A percentile compares a stretch with the other conserved stretches of the same genome.
Evolutionary conservation across 495 filamentous ascomycete genomes (phyloP).

Genomic region (Podospora pseudoanserina): DNA sequence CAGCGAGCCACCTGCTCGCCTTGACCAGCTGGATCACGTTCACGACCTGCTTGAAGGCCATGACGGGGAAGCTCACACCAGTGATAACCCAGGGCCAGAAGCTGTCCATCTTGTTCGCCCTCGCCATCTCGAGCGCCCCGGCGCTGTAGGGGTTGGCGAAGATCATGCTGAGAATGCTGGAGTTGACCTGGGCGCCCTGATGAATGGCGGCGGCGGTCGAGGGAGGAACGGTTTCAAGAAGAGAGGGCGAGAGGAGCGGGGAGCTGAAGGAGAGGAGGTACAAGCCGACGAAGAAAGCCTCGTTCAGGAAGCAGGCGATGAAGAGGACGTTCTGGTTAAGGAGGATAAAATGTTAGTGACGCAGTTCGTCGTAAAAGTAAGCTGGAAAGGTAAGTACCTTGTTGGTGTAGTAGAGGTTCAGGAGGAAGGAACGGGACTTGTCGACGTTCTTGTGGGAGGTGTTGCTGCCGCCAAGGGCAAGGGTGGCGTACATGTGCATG

Average conservation of each 20-base stretch:
- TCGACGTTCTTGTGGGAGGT: slow-evolving; percentile 94
- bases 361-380: not conserved
- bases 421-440: slow-evolving; percentile 67
- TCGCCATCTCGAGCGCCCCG: slow-evolving; percentile 83
- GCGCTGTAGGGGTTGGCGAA: slow-evolving; percentile 85
- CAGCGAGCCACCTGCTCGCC: slow-evolving; percentile 86
- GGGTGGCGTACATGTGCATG: slow-evolving; percentile 95
- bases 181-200: slow-evolving; percentile 62
- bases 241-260: slow-evolving; percentile 76
- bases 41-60: slow-evolving; percentile 87
- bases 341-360: slow-evolving; percentile 10
- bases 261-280: slow-evolving; percentile 97
- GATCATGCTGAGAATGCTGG: slow-evolving; percentile 57
- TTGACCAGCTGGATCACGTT: slow-evolving; percentile 94
- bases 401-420: slow-evolving; percentile 96
- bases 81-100: slow-evolving; percentile 84
- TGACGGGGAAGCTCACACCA: slow-evolving; percentile 75
- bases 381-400: slow-evolving; percentile 56
- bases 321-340: slow-evolving; percentile 76
- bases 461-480: slow-evolving; percentile 71
- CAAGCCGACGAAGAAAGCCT: slow-evolving; percentile 94
- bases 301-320: slow-evolving; percentile 83
- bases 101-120: slow-evolving; percentile 90
- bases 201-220: slow-evolving; percentile 52
- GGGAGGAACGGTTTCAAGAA: slow-evolving; percentile 53